phyloP scores from a whole-genome alignment of 2,329 filamentous ascomycete species.

The Trichophyton rubrum region DNA sequence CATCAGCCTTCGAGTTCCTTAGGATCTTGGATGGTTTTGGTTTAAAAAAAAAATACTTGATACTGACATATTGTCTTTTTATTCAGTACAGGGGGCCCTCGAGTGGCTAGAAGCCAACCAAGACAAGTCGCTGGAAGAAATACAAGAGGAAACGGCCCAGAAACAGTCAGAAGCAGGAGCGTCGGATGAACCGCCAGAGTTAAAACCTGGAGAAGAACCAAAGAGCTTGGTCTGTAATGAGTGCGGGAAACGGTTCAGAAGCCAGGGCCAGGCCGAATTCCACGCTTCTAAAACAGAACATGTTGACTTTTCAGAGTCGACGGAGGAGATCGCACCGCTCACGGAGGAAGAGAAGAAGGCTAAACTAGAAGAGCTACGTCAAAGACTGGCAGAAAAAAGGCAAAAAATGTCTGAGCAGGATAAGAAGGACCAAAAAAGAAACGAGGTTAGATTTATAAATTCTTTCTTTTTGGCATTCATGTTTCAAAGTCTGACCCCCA shows the following conservation, averaged over 20 bases:
- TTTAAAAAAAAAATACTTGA: background rate
- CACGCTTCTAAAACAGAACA: slow-evolving; percentile 89
- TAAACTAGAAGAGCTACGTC: slow-evolving; percentile 39
- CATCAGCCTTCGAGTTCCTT: background rate
- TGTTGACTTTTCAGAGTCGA: slow-evolving; percentile 82
- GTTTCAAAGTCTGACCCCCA: background rate
- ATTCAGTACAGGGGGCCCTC: slow-evolving; percentile 70
- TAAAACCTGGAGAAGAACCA: slow-evolving; percentile 58
- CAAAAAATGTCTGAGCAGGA: slow-evolving; percentile 12
- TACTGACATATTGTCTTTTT: background rate
- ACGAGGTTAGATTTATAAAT: slow-evolving; percentile 13
- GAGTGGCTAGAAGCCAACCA: slow-evolving; percentile 92
- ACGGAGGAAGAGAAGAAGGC: slow-evolving; percentile 83
- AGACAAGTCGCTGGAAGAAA: slow-evolving; percentile 54
- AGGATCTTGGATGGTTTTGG: background rate
- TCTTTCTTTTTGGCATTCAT: background rate
- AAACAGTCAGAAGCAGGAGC: slow-evolving; percentile 33
- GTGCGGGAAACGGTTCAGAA: slow-evolving; percentile 82
- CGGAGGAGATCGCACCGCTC: slow-evolving; percentile 78
- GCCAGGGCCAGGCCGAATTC: slow-evolving; percentile 68
- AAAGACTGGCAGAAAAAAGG: slow-evolving; percentile 13
- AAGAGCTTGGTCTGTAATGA: slow-evolving; percentile 86
- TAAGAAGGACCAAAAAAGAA: slow-evolving; percentile 14
- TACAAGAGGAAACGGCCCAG: slow-evolving; percentile 20
- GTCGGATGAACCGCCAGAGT: slow-evolving; percentile 48